Evolutionary conservation across 768 basidiomycete genomes (phyloP), one percentile per base, ranked within the genome.

Genomic region (Boletus vermiculosoides): DNA sequence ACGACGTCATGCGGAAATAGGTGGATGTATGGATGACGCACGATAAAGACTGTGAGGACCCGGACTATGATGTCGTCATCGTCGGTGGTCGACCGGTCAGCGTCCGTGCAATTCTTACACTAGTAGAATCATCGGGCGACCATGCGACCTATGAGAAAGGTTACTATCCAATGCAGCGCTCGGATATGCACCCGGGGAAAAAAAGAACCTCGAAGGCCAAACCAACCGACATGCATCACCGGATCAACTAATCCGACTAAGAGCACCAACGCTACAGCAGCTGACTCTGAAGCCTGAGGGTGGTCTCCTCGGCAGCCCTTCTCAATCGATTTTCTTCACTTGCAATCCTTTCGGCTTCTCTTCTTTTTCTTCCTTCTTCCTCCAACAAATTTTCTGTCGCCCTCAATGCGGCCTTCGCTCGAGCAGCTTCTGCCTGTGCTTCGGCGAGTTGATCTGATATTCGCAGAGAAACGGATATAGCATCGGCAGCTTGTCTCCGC

Each of bases 371-470:
- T 18, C 73, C 72, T 68, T 90, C 89, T 37, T 83, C 80, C 63
- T 88, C 83, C 57, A 89, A 63, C 71, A 82, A 74, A 39, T 74
- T 75, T 66, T 90, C 86, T 22, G 80, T 72, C 30, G 76, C 74
- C 65, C 79, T 78, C 28, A 89, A 71, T 22, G 80, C 77, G 39
- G 83, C 76, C 62, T 80, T 80, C 31, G 80, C 76, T 52, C 83
- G 75, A 48, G 83, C 77, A 1, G 79, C 77, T 60, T 90, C 88
- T 37, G 82, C 74, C 59, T 88, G 83, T 10, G 81, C 83, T 57
- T 84, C 81, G 10, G 81, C 76, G n/a, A 92, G 77, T 64, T 90
- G 85, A 65, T 88, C 87, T 18, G 87, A 81, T 58, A 92, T 77
- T 55, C 82, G 77, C 52, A 84, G 71, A 3, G 86, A 86, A 30